Conservation (phyloP, 2,329 filamentous ascomycete genomes). For the Neofusicoccum laricinum region DNA sequence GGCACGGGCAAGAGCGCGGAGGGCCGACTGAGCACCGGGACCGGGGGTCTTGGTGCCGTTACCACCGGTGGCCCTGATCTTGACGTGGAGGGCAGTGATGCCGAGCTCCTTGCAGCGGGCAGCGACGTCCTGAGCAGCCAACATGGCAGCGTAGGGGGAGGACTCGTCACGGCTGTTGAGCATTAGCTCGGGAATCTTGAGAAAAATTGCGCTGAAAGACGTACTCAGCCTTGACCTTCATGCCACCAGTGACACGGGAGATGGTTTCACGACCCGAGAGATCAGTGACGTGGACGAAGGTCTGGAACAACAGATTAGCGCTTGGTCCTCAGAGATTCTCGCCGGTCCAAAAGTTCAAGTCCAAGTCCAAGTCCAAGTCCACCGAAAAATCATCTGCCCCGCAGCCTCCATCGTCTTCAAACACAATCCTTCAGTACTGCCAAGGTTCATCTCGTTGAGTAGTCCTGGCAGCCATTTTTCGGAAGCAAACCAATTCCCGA, state of each 20-base stretch:
- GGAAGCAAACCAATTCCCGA: neutral
- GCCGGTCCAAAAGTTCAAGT: neutral
- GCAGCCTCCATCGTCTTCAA: neutral
- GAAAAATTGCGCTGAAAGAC: neutral
- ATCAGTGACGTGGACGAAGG: conserved; percentile 96
- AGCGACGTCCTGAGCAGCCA: conserved; percentile 94
- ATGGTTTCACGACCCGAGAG: conserved; percentile 98
- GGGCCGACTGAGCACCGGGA: conserved; percentile 97
- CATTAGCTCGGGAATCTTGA: neutral
- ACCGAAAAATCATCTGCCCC: neutral
- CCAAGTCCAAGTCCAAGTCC: neutral
- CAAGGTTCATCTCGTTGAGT: neutral
- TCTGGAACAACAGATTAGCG: conserved; percentile 21
- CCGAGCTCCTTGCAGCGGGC: conserved; percentile 81
- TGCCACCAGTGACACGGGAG: conserved; percentile 98
- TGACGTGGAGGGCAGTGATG: conserved; percentile 98
- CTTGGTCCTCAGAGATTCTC: neutral
- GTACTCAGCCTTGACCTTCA: conserved; percentile 96
- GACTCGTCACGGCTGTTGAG: conserved; percentile 80
- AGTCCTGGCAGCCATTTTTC: neutral
- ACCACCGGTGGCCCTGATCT: conserved; percentile 99
- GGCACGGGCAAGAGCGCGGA: conserved; percentile 96
- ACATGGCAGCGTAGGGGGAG: conserved; percentile 99
- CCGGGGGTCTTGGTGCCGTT: conserved; percentile 99
- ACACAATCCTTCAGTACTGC: neutral